phyloP scores from a whole-genome alignment of 306 rosid species.

The Hippophae tibetana region DNA sequence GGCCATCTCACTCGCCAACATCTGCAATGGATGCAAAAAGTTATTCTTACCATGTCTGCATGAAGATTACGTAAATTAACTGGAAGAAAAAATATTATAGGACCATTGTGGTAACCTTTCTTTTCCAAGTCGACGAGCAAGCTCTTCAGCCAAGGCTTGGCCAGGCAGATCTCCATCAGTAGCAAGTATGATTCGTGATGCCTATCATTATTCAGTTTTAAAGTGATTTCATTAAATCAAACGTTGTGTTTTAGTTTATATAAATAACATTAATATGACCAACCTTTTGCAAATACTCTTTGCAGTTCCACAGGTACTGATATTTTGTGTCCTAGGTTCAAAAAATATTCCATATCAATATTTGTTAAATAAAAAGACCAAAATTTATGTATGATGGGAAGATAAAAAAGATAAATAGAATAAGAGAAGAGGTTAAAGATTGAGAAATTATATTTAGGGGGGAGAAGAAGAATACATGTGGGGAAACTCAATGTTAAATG shows the following conservation, averaged over 20 bases:
- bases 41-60: constrained; percentile 1
- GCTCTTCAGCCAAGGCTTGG: constrained; percentile 98
- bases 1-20: constrained; percentile 99
- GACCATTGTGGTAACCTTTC: constrained; percentile 49
- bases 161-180: constrained; percentile 95
- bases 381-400: no score
- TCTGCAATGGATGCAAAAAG: constrained; percentile 28
- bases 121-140: constrained; percentile 94
- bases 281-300: constrained; percentile 64
- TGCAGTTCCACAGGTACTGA: constrained; percentile 94
- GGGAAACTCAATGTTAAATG: no score
- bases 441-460: no score
- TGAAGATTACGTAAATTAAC: constrained; percentile 8
- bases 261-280: constrained; percentile 12
- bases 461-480: no score
- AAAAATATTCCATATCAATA: constrained; percentile 25
- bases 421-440: no score
- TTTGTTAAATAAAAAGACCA: no score
- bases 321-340: constrained; percentile 88
- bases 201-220: constrained; percentile 37
- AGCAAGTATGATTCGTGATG: constrained; percentile 81
- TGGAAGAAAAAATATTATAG: constrained; percentile 8
- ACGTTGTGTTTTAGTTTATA: constrained; percentile 13
- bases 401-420: no score
- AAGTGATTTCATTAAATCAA: constrained; percentile 8